A percentile compares a stretch with the other conserved stretches of the same genome.
Evolutionary conservation across 257 asterid genomes (phyloP).

Genomic region (Przewalskia tangutica): DNA sequence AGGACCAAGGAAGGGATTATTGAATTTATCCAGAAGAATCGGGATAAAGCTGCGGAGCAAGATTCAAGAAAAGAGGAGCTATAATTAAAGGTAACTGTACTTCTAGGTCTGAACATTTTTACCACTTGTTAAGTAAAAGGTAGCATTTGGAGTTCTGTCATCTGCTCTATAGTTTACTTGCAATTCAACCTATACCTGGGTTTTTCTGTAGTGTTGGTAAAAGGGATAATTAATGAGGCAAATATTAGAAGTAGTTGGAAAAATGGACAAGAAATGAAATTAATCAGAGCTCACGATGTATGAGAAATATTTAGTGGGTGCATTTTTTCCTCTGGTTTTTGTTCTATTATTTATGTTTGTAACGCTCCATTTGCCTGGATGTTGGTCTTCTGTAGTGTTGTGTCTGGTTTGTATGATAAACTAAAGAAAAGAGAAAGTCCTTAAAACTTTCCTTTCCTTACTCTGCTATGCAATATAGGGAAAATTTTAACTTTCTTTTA

Average conservation of each 20-base stretch:
- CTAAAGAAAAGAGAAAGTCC: neutral
- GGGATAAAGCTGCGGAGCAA: constrained; percentile 26
- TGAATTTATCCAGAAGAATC: constrained; percentile 59
- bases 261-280: neutral
- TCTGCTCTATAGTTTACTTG: neutral
- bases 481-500: neutral
- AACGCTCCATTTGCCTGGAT: neutral
- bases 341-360: neutral
- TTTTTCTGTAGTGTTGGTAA: neutral
- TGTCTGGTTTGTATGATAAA: neutral
- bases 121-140: neutral
- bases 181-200: neutral
- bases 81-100: constrained; percentile 20
- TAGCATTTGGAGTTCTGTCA: neutral
- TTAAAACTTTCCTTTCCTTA: neutral
- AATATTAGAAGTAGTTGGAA: neutral
- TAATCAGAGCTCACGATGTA: neutral
- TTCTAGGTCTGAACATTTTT: neutral
- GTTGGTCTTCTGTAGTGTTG: neutral
- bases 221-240: neutral
- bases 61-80: constrained; percentile 61
- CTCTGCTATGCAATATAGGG: neutral
- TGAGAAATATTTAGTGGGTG: neutral
- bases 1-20: constrained; percentile 63
- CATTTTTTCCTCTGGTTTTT: neutral